Base-by-base conservation (phyloP, 805 yeast genomes). In the Cyberlindnera mycetangii region DNA sequence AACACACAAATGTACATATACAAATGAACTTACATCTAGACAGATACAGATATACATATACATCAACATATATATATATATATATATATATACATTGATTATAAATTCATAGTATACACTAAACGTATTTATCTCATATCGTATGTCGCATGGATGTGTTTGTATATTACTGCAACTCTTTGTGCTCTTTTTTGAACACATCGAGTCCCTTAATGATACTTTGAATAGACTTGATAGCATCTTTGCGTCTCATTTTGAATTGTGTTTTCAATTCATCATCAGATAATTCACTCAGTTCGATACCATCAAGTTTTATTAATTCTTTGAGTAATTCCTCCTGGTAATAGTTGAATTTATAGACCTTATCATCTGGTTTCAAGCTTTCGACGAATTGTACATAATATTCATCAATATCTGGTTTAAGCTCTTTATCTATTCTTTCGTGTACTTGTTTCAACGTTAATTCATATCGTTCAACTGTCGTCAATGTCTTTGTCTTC, bases 241-340 rank as follows among this genome's bases (percentile, higher is more conserved):
- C 71, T 58, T 79, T 84, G 52, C 95, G 72, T 57, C 71, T 71
- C 19, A 68, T 68, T 51, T 86, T 76, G 51, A 85, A 66, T 55
- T 72, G 75, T 11, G 49, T 42, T 38, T 76, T 76, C 9, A 66
- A 70, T 9, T 68, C 69, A 17, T 50, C 60, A n/a, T 68, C 68
- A 5, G 62, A 25, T 25, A 51, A 54, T 5, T 55, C 44, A 11
- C 44, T 27, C 33, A 50, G 53, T 48, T 82, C 85, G 28, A 86
- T 69, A 3, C 76, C 81, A 55, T 86, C 95, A 43, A 86, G 67
- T 49, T 73, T 77, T 71, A 85, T 72, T 52, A 85, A 62, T 50
- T 82, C 71, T 58, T 84, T 83, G 60, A 85, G 67, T 34, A 85
- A 64, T 72, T 75, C 75, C 61, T 85, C 95, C 54, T 81, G 83